A percentile compares a stretch with the other conserved stretches of the same genome.
Evolutionary conservation across 1,139 yeast genomes (phyloP).

Genomic region (Suhomyces bolitotheri): DNA sequence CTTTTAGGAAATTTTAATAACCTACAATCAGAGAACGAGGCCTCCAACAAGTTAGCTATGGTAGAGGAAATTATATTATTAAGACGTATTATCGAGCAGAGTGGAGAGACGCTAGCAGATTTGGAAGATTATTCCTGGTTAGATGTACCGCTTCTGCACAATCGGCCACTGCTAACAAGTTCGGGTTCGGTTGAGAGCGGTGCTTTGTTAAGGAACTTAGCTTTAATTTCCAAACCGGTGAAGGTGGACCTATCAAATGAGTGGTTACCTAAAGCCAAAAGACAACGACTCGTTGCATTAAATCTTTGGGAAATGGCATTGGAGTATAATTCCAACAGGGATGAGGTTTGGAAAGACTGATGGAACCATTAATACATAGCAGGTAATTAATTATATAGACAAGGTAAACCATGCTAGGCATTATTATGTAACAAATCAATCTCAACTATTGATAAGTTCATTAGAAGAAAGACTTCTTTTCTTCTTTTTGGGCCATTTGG

Average conservation of each 20-base stretch:
- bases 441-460: too few relatives aligned
- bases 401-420: too few relatives aligned
- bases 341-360: not conserved
- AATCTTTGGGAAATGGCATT: constrained; percentile 13
- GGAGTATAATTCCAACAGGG: not conserved
- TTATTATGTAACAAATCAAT: too few relatives aligned
- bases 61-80: constrained; percentile 40
- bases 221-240: constrained; percentile 12
- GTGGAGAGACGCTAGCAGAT: constrained; percentile 1
- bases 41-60: constrained; percentile 30
- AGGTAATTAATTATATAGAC: too few relatives aligned
- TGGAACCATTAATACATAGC: too few relatives aligned
- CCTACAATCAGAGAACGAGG: constrained; percentile 36
- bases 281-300: constrained; percentile 23
- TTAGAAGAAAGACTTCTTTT: not conserved
- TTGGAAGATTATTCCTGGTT: constrained; percentile 24
- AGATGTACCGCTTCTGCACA: constrained; percentile 12
- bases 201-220: constrained; percentile 5
- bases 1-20: constrained; percentile 22
- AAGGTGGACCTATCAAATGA: constrained; percentile 11
- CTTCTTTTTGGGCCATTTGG: constrained; percentile 67
- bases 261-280: constrained; percentile 25
- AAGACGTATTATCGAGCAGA: constrained; percentile 24
- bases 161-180: not conserved
- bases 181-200: not conserved